Percentiles rank a stretch among this genome's conserved stretches.
phyloP scores from a whole-genome alignment of 768 basidiomycete genomes.

The Serendipita vermifera region DNA sequence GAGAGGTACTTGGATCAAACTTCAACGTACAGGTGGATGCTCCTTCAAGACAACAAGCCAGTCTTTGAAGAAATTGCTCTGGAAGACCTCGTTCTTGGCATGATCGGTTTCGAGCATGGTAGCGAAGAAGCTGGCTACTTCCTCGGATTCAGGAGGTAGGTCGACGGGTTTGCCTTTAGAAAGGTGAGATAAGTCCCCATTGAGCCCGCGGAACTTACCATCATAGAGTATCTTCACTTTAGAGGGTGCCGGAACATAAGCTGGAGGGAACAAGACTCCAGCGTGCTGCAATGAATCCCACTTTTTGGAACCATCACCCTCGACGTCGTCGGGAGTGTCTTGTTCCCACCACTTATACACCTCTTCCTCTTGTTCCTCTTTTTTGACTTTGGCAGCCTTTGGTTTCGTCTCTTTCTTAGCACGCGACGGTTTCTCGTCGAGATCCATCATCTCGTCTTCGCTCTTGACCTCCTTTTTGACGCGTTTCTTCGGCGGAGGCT shows the following conservation, averaged over 20 bases:
- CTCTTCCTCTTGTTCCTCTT: conserved; percentile 52
- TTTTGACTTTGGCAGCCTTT: conserved; percentile 20
- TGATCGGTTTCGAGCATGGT: conserved; percentile 89
- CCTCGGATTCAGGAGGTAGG: conserved; percentile 78
- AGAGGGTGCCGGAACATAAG: conserved; percentile 74
- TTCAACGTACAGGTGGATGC: conserved; percentile 62
- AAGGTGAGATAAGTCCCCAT: conserved; percentile 1
- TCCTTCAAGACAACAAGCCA: conserved; percentile 66
- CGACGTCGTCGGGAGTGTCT: conserved; percentile 34
- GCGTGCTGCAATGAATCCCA: conserved; percentile 94
- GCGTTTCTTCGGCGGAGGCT: conserved; percentile 30
- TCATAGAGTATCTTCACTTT: conserved; percentile 90
- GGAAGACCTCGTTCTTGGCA: conserved; percentile 74
- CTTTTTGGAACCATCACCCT: conserved; percentile 67
- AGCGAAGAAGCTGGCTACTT: conserved; percentile 93
- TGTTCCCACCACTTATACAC: conserved; percentile 82
- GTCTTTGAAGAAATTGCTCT: conserved; percentile 92
- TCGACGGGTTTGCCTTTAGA: conserved; percentile 57
- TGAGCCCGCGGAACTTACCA: conserved; percentile 37
- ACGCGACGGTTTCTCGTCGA: conserved; percentile 22
- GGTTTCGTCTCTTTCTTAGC: conserved; percentile 19
- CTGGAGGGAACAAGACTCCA: conserved; percentile 91
- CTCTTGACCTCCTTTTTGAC: conserved; percentile 47
- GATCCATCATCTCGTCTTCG: conserved; percentile 19
- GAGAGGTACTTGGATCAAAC: conserved; percentile 11